Percentiles rank a stretch among this genome's conserved stretches.
Evolutionary conservation across 2,329 filamentous ascomycete genomes (phyloP).

Genomic region (Verticillium nonalfalfae): DNA sequence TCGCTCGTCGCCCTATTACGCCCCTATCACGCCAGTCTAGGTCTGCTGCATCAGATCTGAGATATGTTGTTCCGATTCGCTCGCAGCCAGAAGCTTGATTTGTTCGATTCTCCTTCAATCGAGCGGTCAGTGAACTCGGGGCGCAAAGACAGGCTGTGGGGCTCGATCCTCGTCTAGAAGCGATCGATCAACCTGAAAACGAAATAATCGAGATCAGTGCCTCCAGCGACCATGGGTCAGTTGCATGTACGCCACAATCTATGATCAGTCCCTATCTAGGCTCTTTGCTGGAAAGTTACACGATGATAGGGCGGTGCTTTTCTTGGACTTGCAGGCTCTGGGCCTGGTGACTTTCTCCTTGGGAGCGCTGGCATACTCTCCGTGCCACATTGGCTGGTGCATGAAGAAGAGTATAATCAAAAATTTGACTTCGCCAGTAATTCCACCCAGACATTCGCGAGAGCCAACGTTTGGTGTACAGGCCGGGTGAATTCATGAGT

Average conservation of each 20-base stretch:
- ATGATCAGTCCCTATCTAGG: no score
- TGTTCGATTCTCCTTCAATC: neutral
- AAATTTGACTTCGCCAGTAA: neutral
- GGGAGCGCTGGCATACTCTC: neutral
- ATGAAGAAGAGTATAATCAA: neutral
- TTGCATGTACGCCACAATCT: no score
- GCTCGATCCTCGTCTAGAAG: neutral
- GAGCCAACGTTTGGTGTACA: no score
- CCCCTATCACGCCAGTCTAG: neutral
- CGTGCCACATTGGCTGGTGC: neutral
- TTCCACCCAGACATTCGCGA: no score
- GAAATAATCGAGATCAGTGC: no score
- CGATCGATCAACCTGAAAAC: no score
- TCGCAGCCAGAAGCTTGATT: neutral
- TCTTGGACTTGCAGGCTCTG: no score
- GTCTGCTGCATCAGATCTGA: neutral
- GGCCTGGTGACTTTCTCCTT: neutral
- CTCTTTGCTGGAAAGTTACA: no score
- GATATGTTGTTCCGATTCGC: neutral
- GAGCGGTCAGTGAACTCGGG: neutral
- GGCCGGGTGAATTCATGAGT: no score
- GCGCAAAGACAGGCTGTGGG: neutral
- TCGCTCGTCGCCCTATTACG: neutral
- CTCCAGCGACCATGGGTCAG: no score
- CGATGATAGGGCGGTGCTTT: no score